These are phyloP conservation scores for Petunia axillaris DNA, from an alignment of 257 asterid genomes.

Conservation along the genomic window DNA sequence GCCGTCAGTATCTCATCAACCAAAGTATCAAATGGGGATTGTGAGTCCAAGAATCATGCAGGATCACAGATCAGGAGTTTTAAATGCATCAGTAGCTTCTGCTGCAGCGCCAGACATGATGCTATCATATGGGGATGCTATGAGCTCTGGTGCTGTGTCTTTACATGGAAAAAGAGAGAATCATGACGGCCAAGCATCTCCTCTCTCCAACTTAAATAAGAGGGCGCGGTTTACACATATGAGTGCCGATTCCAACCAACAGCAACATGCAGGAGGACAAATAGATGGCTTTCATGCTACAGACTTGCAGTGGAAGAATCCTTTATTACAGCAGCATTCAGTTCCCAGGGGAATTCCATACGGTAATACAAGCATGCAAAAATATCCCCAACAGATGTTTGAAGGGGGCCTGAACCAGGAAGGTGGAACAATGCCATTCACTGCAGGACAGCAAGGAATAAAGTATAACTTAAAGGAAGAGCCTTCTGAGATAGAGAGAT, in stretches of 20 bases:
- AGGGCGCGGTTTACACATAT: slow-evolving; percentile 58
- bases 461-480: slow-evolving; percentile 90
- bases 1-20: slow-evolving; percentile 56
- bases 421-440: slow-evolving; percentile 58
- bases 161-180: slow-evolving; percentile 72
- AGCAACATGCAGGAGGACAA: slow-evolving; percentile 60
- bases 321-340: slow-evolving; percentile 67
- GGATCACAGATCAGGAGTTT: slow-evolving; percentile 71
- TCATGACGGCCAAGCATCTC: slow-evolving; percentile 75
- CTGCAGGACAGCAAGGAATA: slow-evolving; percentile 73
- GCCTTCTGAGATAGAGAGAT: slow-evolving; percentile 71
- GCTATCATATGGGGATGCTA: slow-evolving; percentile 56
- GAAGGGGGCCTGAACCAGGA: slow-evolving; percentile 79
- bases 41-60: slow-evolving; percentile 72
- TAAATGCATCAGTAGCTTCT: slow-evolving; percentile 63
- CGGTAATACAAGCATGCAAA: slow-evolving; percentile 64
- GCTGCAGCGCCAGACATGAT: slow-evolving; percentile 69
- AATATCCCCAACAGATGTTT: slow-evolving; percentile 64
- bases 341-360: slow-evolving; percentile 63
- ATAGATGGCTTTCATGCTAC: slow-evolving; percentile 67
- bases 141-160: slow-evolving; percentile 45
- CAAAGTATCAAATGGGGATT: slow-evolving; percentile 58
- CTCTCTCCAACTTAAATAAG: slow-evolving; percentile 58
- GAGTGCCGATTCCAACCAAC: slow-evolving; percentile 58
- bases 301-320: slow-evolving; percentile 81